Percentiles rank a stretch among this genome's conserved stretches.
Conservation (phyloP, 2,329 filamentous ascomycete genomes). For the Paracamarosporium sp. region DNA sequence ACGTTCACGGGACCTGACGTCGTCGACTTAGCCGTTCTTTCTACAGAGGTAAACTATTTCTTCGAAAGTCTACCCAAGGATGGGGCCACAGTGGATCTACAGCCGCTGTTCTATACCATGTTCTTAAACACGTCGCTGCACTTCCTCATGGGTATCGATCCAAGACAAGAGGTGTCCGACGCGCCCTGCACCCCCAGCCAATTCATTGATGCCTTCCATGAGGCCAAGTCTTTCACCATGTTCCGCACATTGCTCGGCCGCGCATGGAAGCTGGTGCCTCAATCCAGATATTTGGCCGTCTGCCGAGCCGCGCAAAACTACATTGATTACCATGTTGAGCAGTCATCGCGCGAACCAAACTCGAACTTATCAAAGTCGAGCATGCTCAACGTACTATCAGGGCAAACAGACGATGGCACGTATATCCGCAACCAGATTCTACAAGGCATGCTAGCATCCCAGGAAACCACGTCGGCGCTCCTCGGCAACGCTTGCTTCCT, state of each 20-base stretch:
- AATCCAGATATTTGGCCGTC: neutral
- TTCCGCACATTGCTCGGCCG: neutral
- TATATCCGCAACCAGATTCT: neutral
- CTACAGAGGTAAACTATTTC: constrained; percentile 61
- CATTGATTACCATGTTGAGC: neutral
- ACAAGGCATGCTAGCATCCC: neutral
- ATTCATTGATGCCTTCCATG: constrained; percentile 17
- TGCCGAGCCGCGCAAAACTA: neutral
- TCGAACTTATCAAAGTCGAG: neutral
- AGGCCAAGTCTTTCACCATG: constrained; percentile 30
- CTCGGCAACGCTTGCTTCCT: neutral
- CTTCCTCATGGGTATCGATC: constrained; percentile 14
- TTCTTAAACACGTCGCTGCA: constrained; percentile 17
- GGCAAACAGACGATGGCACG: neutral
- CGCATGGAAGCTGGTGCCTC: constrained; percentile 40
- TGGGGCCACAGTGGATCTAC: constrained; percentile 32
- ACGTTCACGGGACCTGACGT: constrained; percentile 57
- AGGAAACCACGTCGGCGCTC: neutral
- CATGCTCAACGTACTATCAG: neutral
- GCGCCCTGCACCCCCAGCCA: constrained; percentile 8
- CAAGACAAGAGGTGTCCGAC: neutral
- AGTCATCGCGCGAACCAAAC: neutral
- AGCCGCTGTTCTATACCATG: constrained; percentile 20
- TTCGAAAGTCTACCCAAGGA: constrained; percentile 63
- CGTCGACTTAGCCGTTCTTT: constrained; percentile 59